A percentile compares a stretch with the other conserved stretches of the same genome.
Evolutionary conservation across 306 rosid species (phyloP).

Genomic region (Cotoneaster glaucophyllus): DNA sequence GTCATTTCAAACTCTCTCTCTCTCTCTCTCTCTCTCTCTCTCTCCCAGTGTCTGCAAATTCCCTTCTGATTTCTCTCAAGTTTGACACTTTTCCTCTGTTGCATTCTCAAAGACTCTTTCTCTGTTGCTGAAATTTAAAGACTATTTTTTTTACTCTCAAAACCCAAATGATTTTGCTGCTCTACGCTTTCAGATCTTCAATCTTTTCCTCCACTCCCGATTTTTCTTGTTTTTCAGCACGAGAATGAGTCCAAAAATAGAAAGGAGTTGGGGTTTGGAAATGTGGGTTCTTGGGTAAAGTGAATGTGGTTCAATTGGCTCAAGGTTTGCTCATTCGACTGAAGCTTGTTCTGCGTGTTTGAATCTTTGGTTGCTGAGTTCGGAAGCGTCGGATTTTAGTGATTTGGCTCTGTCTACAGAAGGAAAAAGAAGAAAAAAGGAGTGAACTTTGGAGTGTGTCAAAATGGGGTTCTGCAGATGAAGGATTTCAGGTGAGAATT

Average conservation of each 20-base stretch:
- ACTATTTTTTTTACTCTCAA: not conserved
- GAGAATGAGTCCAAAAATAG: not conserved
- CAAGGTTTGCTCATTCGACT: slow-evolving; percentile 14
- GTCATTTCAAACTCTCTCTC: not conserved
- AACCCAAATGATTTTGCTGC: not conserved
- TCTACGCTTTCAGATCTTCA: slow-evolving; percentile 19
- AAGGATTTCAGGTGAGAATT: slow-evolving; percentile 32
- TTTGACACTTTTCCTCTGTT: not conserved
- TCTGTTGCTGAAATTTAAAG: not conserved
- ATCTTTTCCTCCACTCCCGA: not conserved
- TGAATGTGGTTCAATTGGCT: slow-evolving; percentile 7
- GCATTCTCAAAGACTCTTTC: not conserved
- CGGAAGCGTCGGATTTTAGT: slow-evolving; percentile 7
- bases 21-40: not conserved
- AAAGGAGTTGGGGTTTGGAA: slow-evolving; percentile 13
- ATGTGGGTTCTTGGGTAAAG: slow-evolving; percentile 12
- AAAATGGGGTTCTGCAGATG: slow-evolving; percentile 27
- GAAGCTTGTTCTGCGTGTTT: not conserved
- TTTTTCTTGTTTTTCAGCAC: not conserved
- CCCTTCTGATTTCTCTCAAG: not conserved
- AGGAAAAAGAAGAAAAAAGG: not conserved
- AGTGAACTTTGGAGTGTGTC: slow-evolving; percentile 4
- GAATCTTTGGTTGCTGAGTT: slow-evolving; percentile 21
- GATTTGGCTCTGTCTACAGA: not conserved
- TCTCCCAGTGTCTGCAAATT: not conserved